Conservation (phyloP, 495 filamentous ascomycete genomes). For the Aspergillus biplanus region DNA sequence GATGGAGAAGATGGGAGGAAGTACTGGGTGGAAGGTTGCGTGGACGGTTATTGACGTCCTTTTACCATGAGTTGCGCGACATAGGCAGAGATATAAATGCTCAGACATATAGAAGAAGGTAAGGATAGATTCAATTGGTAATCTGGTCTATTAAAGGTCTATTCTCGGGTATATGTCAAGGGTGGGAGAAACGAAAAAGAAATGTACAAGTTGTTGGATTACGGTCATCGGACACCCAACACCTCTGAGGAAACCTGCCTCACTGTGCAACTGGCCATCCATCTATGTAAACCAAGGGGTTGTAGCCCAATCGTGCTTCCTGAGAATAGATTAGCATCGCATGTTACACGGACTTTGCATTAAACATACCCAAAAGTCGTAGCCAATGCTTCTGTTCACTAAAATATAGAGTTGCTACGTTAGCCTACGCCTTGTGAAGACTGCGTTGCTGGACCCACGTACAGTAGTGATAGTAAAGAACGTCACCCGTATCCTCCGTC, state of each 20-base stretch:
- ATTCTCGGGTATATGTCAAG: not conserved
- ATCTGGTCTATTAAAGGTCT: not conserved
- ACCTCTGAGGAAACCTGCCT: not conserved
- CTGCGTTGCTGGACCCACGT: not conserved
- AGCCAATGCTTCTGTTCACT: slow-evolving; percentile 48
- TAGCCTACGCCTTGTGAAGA: not conserved
- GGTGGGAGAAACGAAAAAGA: not conserved
- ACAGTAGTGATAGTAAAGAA: slow-evolving; percentile 56
- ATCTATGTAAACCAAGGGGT: slow-evolving; percentile 43
- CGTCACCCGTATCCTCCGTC: slow-evolving; percentile 36
- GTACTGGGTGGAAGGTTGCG: slow-evolving; percentile 2
- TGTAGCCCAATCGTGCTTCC: slow-evolving; percentile 51
- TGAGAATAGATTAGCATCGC: slow-evolving; percentile 26
- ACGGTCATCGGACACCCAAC: too few relatives aligned
- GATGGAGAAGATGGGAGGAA: slow-evolving; percentile 20
- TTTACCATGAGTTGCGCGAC: not conserved
- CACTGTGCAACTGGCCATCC: slow-evolving; percentile 46
- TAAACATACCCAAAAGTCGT: slow-evolving; percentile 40
- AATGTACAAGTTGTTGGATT: not conserved
- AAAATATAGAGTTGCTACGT: slow-evolving; percentile 1
- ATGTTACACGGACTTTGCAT: not conserved
- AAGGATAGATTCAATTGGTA: not conserved
- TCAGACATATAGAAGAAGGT: not conserved
- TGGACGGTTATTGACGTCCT: slow-evolving; percentile 15
- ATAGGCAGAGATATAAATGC: not conserved